A percentile compares a stretch with the other conserved stretches of the same genome.
These are phyloP conservation scores for Exophiala sp. DNA, from an alignment of 2,329 filamentous ascomycete species.

Conservation along the genomic window DNA sequence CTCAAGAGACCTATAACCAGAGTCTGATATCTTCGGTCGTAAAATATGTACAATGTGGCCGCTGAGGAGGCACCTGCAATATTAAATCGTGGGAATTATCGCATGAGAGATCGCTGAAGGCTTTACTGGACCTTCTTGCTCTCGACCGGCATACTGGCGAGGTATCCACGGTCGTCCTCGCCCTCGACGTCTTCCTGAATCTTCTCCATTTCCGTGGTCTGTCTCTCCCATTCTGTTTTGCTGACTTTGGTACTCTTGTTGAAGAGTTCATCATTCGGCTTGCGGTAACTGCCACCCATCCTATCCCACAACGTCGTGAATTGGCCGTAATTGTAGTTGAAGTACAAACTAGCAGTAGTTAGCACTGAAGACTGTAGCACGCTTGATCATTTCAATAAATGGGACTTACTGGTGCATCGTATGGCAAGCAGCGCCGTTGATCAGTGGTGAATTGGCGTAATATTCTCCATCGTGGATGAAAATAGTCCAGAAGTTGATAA, in stretches of 20 bases:
- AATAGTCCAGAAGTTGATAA: slow-evolving; percentile 96
- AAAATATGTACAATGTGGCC: no score
- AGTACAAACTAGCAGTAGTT: slow-evolving; percentile 46
- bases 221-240: slow-evolving; percentile 72
- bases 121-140: slow-evolving; percentile 18
- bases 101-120: no score
- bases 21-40: no score
- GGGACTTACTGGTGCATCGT: slow-evolving; percentile 68
- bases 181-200: slow-evolving; percentile 72
- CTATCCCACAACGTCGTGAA: slow-evolving; percentile 92
- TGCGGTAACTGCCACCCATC: slow-evolving; percentile 78
- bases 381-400: slow-evolving; percentile 35
- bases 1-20: no score
- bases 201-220: slow-evolving; percentile 70
- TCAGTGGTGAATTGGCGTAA: slow-evolving; percentile 79
- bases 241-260: slow-evolving; percentile 81
- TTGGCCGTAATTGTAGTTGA: slow-evolving; percentile 91
- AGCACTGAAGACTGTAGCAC: neutral
- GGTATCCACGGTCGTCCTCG: slow-evolving; percentile 45
- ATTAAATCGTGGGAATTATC: no score
- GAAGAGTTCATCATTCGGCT: slow-evolving; percentile 83
- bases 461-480: slow-evolving; percentile 96
- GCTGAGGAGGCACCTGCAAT: no score
- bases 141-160: slow-evolving; percentile 8
- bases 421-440: slow-evolving; percentile 94